phyloP scores from a whole-genome alignment of 2,329 filamentous ascomycete genomes.

The Lecanicillium sp. region DNA sequence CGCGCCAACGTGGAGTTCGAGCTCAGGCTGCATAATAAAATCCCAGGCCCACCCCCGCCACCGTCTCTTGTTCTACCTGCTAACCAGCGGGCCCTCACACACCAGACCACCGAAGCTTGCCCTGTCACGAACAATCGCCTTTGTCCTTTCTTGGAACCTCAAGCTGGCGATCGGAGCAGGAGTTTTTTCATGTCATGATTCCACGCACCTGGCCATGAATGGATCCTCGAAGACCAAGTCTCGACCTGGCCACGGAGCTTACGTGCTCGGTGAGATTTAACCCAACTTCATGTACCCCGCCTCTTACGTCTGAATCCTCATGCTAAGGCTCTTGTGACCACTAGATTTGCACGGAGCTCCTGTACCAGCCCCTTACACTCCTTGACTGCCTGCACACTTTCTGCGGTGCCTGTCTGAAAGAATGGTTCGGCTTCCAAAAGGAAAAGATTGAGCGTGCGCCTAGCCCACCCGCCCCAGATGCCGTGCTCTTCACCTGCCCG shows the following conservation, averaged over 20 bases:
- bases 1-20: slow-evolving; percentile 4
- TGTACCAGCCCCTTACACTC: slow-evolving; percentile 84
- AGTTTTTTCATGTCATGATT: background rate
- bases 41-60: slow-evolving; percentile 8
- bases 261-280: slow-evolving; percentile 75
- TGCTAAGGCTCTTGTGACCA: slow-evolving; percentile 3
- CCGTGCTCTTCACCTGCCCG: slow-evolving; percentile 73
- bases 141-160: background rate
- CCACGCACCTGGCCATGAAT: slow-evolving; percentile 31
- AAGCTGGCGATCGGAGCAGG: background rate
- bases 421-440: slow-evolving; percentile 87
- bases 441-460: slow-evolving; percentile 48
- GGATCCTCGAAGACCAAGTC: slow-evolving; percentile 44
- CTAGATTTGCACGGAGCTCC: slow-evolving; percentile 95
- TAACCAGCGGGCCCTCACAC: background rate
- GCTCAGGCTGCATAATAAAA: background rate
- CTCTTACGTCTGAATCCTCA: background rate
- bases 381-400: slow-evolving; percentile 95
- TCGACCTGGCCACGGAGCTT: slow-evolving; percentile 87
- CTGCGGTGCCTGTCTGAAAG: slow-evolving; percentile 89
- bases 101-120: background rate
- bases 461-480: slow-evolving; percentile 40
- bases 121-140: background rate
- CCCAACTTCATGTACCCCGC: slow-evolving; percentile 10
- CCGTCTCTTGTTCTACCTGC: background rate